These are phyloP conservation scores for Fusarium austroafricanum DNA, from an alignment of 2,329 filamentous ascomycete species.

Conservation along the genomic window DNA sequence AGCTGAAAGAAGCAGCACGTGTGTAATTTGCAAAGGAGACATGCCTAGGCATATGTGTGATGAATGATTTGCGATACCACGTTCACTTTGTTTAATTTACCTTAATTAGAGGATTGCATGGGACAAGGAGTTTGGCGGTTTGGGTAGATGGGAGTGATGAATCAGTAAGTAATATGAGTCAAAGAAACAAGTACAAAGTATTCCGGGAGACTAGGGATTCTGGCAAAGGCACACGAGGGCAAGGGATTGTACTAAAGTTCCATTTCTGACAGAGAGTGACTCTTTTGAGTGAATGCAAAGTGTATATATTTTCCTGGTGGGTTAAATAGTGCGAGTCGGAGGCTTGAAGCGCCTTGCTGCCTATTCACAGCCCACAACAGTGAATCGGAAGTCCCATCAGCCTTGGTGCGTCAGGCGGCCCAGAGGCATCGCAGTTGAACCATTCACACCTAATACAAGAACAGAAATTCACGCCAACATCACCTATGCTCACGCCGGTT, in stretches of 20 bases:
- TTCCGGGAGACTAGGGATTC: not conserved
- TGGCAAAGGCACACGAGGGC: not conserved
- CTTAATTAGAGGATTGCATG: conserved; percentile 32
- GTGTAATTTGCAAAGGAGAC: conserved; percentile 25
- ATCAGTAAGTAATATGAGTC: conserved; percentile 15
- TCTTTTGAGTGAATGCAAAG: not conserved
- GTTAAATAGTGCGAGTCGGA: not conserved
- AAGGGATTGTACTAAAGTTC: conserved; percentile 26
- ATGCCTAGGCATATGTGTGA: conserved; percentile 26
- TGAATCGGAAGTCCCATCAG: conserved; percentile 10
- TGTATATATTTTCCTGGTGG: not conserved
- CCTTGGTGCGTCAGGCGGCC: conserved; percentile 8
- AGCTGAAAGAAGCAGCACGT: conserved; percentile 16
- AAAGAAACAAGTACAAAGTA: conserved; percentile 1
- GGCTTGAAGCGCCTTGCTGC: conserved; percentile 39
- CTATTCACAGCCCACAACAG: conserved; percentile 30
- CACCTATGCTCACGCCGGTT: not conserved
- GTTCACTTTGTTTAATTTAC: conserved; percentile 38
- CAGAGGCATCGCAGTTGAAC: not conserved
- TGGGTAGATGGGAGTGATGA: conserved; percentile 17
- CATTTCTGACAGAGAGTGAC: not conserved
- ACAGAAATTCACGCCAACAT: conserved; percentile 19
- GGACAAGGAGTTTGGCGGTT: conserved; percentile 39
- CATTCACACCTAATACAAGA: conserved; percentile 12
- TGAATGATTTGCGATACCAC: conserved; percentile 43